phyloP scores from a whole-genome alignment of 495 filamentous ascomycete genomes.

The Penicillium bialowiezense region DNA sequence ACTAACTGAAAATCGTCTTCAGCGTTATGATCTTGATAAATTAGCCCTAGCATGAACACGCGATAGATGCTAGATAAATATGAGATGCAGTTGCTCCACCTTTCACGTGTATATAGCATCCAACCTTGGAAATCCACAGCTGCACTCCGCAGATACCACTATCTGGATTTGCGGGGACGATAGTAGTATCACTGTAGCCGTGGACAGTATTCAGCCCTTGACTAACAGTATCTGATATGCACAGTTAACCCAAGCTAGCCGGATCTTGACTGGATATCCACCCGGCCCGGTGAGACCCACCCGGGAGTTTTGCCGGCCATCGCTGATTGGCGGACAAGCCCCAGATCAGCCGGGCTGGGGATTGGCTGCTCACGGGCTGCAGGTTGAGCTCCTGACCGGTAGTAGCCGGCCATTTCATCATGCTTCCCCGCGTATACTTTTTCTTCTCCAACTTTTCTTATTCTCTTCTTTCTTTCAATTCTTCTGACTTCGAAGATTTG shows the following conservation, averaged over 20 bases:
- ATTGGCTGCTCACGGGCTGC: not conserved
- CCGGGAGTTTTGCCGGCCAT: conserved; percentile 22
- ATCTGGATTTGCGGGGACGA: not conserved
- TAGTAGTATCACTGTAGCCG: too few species aligned
- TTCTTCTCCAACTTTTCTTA: conserved; percentile 8
- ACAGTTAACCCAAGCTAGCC: too few species aligned
- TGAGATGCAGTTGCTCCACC: too few species aligned
- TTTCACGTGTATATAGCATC: too few species aligned
- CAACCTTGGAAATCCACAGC: too few species aligned
- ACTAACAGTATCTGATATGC: too few species aligned
- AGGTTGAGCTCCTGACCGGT: conserved; percentile 13
- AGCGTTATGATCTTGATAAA: too few species aligned
- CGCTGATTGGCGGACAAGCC: conserved; percentile 9
- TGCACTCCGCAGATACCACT: too few species aligned
- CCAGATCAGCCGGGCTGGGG: not conserved
- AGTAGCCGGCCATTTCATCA: conserved; percentile 27
- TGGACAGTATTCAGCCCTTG: too few species aligned
- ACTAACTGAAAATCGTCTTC: too few species aligned
- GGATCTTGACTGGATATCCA: not conserved
- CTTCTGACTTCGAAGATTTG: not conserved
- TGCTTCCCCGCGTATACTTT: conserved; percentile 22
- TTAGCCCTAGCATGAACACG: too few species aligned
- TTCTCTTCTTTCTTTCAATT: conserved; percentile 8
- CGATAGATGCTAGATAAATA: too few species aligned
- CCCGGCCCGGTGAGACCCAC: conserved; percentile 25